Percentiles rank a stretch among this genome's conserved stretches.
Conservation (phyloP, 805 yeast species). For the Candida orba region DNA sequence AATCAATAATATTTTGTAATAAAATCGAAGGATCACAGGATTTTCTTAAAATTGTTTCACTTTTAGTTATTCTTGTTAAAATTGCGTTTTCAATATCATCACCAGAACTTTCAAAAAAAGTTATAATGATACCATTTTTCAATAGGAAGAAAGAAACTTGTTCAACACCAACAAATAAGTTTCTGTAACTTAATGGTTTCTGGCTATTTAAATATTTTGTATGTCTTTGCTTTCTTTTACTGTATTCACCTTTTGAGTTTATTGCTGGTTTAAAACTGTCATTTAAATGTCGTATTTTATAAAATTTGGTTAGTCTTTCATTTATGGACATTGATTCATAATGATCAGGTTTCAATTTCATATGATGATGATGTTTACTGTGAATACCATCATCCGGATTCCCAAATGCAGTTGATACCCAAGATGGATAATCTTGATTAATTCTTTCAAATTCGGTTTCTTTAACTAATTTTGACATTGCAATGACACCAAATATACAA, state of each 20-base stretch:
- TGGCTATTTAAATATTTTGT: constrained; percentile 29
- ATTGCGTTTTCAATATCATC: constrained; percentile 46
- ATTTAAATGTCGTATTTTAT: constrained; percentile 28
- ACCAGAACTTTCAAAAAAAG: constrained; percentile 53
- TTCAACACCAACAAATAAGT: constrained; percentile 43
- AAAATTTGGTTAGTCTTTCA: constrained; percentile 14
- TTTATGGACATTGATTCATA: constrained; percentile 8
- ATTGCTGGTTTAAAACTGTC: constrained; percentile 23
- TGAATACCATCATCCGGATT: neutral
- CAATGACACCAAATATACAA: constrained; percentile 48
- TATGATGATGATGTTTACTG: neutral
- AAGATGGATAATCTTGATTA: neutral
- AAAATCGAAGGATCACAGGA: constrained; percentile 45
- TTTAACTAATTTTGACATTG: constrained; percentile 40
- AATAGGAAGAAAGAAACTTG: constrained; percentile 47
- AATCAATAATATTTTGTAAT: constrained; percentile 48
- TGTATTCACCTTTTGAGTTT: constrained; percentile 8
- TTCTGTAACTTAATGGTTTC: constrained; percentile 38
- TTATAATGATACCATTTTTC: constrained; percentile 38
- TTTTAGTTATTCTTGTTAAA: constrained; percentile 37
- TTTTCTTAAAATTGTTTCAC: constrained; percentile 41
- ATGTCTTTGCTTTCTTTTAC: constrained; percentile 7
- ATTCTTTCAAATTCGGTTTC: neutral
- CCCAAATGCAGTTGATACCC: neutral
- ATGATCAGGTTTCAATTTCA: neutral